These are phyloP conservation scores for Spathaspora sp. DNA, from an alignment of 805 yeast species.

Conservation along the genomic window DNA sequence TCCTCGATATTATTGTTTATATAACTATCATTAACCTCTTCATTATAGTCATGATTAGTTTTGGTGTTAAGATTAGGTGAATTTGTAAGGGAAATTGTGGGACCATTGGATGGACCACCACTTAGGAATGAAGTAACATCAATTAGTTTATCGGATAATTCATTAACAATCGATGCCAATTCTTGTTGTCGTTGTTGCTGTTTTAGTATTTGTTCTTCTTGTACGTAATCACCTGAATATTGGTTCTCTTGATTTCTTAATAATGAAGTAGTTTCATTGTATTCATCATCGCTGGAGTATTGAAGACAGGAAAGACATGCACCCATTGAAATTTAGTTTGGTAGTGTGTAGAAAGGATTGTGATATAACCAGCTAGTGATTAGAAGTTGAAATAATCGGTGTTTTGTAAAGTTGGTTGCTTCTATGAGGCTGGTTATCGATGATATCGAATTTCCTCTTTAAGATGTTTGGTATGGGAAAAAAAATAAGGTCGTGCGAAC, in stretches of 20 bases:
- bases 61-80: background rate
- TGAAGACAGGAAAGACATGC: constrained; percentile 45
- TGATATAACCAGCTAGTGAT: too few relatives aligned
- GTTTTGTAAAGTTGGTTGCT: too few relatives aligned
- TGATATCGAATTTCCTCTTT: background rate
- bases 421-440: background rate
- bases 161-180: constrained; percentile 43
- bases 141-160: constrained; percentile 32
- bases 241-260: constrained; percentile 22
- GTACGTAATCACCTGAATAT: constrained; percentile 31
- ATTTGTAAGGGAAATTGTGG: background rate
- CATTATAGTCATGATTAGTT: background rate
- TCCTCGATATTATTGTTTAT: background rate
- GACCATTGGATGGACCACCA: constrained; percentile 6
- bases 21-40: background rate
- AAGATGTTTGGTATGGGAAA: background rate
- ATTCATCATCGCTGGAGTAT: constrained; percentile 32
- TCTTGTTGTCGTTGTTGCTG: constrained; percentile 46
- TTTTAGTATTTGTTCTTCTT: constrained; percentile 34
- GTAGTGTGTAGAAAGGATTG: background rate
- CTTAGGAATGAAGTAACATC: constrained; percentile 32
- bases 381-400: too few relatives aligned
- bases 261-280: constrained; percentile 37
- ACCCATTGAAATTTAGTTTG: constrained; percentile 32
- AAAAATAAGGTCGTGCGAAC: background rate